A percentile compares a stretch with the other conserved stretches of the same genome.
Evolutionary conservation across 139 green algal species (phyloP).

Genomic region (Chlamydomonas applanata): DNA sequence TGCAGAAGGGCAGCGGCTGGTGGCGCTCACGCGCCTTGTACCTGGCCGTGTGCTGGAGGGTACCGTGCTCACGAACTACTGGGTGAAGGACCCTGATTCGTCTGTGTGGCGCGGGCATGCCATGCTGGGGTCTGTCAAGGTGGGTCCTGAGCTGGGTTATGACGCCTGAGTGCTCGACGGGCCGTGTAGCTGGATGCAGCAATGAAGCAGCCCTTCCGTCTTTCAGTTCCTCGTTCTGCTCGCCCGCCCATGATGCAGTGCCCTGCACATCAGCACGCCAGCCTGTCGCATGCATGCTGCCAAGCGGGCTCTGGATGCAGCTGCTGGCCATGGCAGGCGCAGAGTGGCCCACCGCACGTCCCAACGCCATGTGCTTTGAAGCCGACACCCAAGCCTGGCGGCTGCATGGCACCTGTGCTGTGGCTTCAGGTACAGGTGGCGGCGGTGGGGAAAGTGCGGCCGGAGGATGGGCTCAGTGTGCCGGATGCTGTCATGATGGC

Average conservation of each 20-base stretch:
- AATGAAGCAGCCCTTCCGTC: background rate
- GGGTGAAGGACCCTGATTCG: too few relatives aligned
- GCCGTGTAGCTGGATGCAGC: background rate
- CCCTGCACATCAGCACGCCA: background rate
- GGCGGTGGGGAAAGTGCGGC: background rate
- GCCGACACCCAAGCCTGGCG: too few relatives aligned
- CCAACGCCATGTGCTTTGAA: too few relatives aligned
- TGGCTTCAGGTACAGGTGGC: background rate
- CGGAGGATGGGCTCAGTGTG: background rate
- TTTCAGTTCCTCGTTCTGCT: background rate
- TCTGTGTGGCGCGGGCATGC: background rate
- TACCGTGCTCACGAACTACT: constrained; percentile 1
- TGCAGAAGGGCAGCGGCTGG: too few relatives aligned
- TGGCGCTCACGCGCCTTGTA: too few relatives aligned
- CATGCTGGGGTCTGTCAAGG: background rate
- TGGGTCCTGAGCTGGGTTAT: background rate
- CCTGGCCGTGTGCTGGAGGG: background rate
- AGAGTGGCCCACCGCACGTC: too few relatives aligned
- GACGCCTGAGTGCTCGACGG: background rate
- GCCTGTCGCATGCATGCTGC: background rate
- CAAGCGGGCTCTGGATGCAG: background rate
- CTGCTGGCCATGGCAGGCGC: too few relatives aligned
- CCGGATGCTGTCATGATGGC: background rate
- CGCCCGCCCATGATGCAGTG: background rate
- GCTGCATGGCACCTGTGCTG: background rate